Evolutionary conservation across 345 rosid species (phyloP).

Genomic region (Salix dunnii): DNA sequence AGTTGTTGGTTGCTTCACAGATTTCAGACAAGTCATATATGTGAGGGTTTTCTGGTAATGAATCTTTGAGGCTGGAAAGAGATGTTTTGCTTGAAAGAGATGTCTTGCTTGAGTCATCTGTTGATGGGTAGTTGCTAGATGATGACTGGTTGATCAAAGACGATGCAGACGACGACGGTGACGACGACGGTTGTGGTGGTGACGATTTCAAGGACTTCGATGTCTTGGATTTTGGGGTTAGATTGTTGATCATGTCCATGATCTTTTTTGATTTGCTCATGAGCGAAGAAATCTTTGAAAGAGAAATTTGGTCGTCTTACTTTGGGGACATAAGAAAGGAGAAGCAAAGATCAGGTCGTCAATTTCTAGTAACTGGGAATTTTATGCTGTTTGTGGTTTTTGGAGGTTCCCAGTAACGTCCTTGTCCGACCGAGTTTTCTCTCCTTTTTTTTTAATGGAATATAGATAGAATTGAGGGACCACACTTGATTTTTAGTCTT

Average conservation of each 20-base stretch:
- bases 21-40: conserved; percentile 30
- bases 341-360: too few species aligned
- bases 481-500: too few species aligned
- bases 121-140: not conserved
- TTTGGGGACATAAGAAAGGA: too few species aligned
- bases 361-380: too few species aligned
- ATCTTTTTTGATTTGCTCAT: conserved; percentile 33
- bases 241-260: not conserved
- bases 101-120: too few species aligned
- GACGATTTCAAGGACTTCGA: not conserved
- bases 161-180: not conserved
- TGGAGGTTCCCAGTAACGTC: not conserved
- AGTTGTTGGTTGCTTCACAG: conserved; percentile 30
- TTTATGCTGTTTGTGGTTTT: too few species aligned
- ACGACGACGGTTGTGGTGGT: not conserved
- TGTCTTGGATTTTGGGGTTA: not conserved
- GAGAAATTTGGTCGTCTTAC: too few species aligned
- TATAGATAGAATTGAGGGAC: too few species aligned
- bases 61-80: conserved; percentile 21
- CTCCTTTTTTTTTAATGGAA: too few species aligned
- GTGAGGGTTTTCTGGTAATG: conserved; percentile 31
- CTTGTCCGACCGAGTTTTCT: not conserved
- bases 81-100: conserved; percentile 17
- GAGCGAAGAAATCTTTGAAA: not conserved
- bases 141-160: not conserved